phyloP scores from a whole-genome alignment of 768 basidiomycete genomes.

The Bullera alba region DNA sequence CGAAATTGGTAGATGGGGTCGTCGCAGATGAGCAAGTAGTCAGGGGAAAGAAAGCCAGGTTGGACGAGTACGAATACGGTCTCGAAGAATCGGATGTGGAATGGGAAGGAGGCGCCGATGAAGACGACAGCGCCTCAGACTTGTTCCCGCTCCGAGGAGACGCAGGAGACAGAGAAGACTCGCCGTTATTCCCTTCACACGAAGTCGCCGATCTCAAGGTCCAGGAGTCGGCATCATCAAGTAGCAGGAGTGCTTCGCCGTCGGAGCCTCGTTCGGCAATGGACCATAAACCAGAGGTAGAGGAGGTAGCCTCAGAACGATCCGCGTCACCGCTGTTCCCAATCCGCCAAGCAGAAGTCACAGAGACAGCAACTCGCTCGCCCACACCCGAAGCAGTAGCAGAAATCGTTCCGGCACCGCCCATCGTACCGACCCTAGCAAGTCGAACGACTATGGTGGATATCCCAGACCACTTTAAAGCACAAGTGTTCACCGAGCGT shows the following conservation, averaged over 20 bases:
- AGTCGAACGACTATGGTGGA: too few species aligned
- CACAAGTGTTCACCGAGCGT: background rate
- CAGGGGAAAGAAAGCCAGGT: background rate
- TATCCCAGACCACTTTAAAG: background rate
- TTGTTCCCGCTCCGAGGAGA: background rate
- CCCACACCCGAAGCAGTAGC: too few species aligned
- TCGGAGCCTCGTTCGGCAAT: too few species aligned
- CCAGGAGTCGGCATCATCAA: too few species aligned
- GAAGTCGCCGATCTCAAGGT: background rate
- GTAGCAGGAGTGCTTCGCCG: too few species aligned
- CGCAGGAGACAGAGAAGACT: background rate
- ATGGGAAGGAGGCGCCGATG: background rate
- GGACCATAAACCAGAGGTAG: too few species aligned
- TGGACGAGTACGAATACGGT: conserved; percentile 1
- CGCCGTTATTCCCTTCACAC: conserved; percentile 1
- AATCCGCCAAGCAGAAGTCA: too few species aligned
- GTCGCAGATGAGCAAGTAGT: background rate
- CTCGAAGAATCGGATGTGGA: background rate
- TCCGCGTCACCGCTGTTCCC: too few species aligned
- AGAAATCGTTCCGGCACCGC: too few species aligned
- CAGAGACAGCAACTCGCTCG: too few species aligned
- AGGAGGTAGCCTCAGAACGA: too few species aligned
- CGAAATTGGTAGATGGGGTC: background rate
- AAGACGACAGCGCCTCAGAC: background rate
- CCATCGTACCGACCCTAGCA: too few species aligned